Evolutionary conservation across 2,329 filamentous ascomycete genomes (phyloP).

Genomic region (Bipolaris oryzae): DNA sequence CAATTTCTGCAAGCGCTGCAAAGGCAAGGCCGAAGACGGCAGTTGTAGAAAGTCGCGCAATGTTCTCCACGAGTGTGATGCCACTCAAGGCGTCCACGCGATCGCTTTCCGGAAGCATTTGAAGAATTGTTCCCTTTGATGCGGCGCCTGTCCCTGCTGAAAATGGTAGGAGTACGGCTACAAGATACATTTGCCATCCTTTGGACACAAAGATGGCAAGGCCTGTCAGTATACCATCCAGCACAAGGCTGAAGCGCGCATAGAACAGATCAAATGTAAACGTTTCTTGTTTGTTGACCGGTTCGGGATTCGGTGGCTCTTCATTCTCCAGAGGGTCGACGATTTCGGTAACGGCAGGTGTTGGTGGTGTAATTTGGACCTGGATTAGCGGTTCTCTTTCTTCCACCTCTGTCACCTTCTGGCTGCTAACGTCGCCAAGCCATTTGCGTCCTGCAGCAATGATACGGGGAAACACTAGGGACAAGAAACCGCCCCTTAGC

Average conservation of each 20-base stretch:
- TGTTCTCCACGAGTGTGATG: slow-evolving; percentile 72
- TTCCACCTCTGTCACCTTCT: slow-evolving; percentile 3
- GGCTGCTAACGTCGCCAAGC: slow-evolving; percentile 37
- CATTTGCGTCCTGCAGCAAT: slow-evolving; percentile 51
- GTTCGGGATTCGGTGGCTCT: slow-evolving; percentile 53
- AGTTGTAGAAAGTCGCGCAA: slow-evolving; percentile 66
- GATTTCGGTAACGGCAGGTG: slow-evolving; percentile 39
- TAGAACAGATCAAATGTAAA: slow-evolving; percentile 71
- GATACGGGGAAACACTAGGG: slow-evolving; percentile 53
- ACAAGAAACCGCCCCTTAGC: slow-evolving; percentile 53
- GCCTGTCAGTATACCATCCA: slow-evolving; percentile 69
- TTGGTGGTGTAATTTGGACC: slow-evolving; percentile 31
- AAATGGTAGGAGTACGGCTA: slow-evolving; percentile 69
- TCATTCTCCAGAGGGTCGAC: slow-evolving; percentile 59
- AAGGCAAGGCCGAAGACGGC: slow-evolving; percentile 72
- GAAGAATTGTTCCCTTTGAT: slow-evolving; percentile 74
- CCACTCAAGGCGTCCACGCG: slow-evolving; percentile 71
- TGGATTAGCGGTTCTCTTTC: slow-evolving; percentile 23
- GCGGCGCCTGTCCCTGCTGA: slow-evolving; percentile 72
- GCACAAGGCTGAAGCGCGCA: slow-evolving; percentile 67
- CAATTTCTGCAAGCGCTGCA: slow-evolving; percentile 65
- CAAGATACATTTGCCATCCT: slow-evolving; percentile 72
- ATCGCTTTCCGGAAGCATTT: slow-evolving; percentile 68
- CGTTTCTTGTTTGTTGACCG: slow-evolving; percentile 52
- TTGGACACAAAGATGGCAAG: slow-evolving; percentile 66